Percentiles rank a stretch among this genome's conserved stretches.
Conservation (phyloP, 2,329 filamentous ascomycete genomes). For the Lasiodiplodia sp. region DNA sequence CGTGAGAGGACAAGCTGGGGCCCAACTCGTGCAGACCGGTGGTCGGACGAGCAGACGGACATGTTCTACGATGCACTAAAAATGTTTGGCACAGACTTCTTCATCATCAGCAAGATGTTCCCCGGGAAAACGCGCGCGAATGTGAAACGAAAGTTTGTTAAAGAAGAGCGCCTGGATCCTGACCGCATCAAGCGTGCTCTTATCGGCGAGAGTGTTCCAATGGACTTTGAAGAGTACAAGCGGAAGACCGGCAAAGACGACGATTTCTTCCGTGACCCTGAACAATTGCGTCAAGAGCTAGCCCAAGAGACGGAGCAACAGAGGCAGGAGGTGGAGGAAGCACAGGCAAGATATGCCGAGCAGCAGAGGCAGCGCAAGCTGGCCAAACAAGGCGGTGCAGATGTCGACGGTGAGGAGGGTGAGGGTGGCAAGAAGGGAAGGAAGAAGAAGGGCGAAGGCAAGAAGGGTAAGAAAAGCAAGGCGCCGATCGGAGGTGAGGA, state of each 20-base stretch:
- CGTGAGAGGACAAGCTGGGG: constrained; percentile 50
- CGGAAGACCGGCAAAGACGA: constrained; percentile 45
- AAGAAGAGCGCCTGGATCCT: constrained; percentile 75
- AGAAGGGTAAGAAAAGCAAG: constrained; percentile 32
- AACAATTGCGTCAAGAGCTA: constrained; percentile 43
- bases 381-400: constrained; percentile 26
- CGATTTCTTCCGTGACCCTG: constrained; percentile 46
- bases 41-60: constrained; percentile 75
- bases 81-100: constrained; percentile 84
- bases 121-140: constrained; percentile 73
- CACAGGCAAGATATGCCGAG: constrained; percentile 44
- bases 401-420: constrained; percentile 20
- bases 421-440: constrained; percentile 32
- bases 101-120: constrained; percentile 80
- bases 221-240: constrained; percentile 52
- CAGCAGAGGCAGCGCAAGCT: constrained; percentile 46
- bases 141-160: constrained; percentile 83
- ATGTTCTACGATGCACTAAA: constrained; percentile 77
- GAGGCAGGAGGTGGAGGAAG: constrained; percentile 45
- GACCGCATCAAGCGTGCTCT: constrained; percentile 69
- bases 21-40: constrained; percentile 46
- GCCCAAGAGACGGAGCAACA: constrained; percentile 39
- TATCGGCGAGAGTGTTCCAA: constrained; percentile 50
- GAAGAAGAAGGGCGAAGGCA: constrained; percentile 37
- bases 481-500: constrained; percentile 32